A percentile compares a stretch with the other conserved stretches of the same genome.
These are phyloP conservation scores for Trypanosoma congolense DNA, from an alignment of 208 protist genomes.

Conservation along the genomic window DNA sequence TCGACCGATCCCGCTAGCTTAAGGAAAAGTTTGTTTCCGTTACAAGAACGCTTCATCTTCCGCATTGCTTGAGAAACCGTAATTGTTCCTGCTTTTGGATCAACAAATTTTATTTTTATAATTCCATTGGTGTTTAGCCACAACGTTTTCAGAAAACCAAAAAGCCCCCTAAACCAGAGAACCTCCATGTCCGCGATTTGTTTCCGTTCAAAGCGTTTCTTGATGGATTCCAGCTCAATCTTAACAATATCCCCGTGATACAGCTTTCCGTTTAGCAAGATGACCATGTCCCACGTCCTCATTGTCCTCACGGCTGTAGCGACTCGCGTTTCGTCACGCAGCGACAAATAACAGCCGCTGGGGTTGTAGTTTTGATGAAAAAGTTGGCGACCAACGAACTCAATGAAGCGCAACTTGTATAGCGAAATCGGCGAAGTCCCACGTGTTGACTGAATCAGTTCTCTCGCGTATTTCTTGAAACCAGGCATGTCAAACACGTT, in stretches of 20 bases:
- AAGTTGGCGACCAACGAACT: not conserved
- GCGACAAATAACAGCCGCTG: constrained; percentile 3
- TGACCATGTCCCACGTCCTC: constrained; percentile 85
- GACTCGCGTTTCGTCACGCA: constrained; percentile 26
- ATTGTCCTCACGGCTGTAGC: constrained; percentile 49
- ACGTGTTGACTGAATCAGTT: constrained; percentile 10
- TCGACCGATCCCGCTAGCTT: too few relatives aligned
- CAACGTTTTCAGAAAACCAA: constrained; percentile 37
- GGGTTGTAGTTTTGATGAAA: not conserved
- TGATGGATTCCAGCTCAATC: constrained; percentile 42
- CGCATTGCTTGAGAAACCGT: constrained; percentile 39
- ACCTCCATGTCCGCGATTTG: constrained; percentile 67
- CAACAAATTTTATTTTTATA: constrained; percentile 31
- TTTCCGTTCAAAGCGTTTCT: constrained; percentile 58
- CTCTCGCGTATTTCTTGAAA: constrained; percentile 53
- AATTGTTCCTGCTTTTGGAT: constrained; percentile 47
- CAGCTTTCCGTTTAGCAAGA: constrained; percentile 60
- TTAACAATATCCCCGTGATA: constrained; percentile 63
- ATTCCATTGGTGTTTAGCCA: constrained; percentile 19
- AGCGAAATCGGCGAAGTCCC: constrained; percentile 24
- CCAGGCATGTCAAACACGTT: constrained; percentile 68
- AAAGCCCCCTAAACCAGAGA: constrained; percentile 48
- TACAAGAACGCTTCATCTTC: too few relatives aligned
- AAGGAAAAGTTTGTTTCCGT: too few relatives aligned
- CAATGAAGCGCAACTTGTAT: constrained; percentile 5